These are phyloP conservation scores for Guadua angustifolia DNA, from an alignment of 176 grass and related monocot genomes.

Conservation along the genomic window DNA sequence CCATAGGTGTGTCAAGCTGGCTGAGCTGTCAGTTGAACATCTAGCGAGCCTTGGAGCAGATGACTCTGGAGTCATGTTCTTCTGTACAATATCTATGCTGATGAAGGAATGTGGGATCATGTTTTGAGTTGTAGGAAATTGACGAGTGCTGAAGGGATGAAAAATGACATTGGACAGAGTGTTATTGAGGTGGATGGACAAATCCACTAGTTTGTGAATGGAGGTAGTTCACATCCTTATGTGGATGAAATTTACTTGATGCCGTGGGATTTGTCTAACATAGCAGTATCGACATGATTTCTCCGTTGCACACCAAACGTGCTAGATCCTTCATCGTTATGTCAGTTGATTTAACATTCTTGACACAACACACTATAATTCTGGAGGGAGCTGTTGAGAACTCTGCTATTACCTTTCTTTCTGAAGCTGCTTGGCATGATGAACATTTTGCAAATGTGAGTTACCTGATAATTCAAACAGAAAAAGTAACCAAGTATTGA, in stretches of 20 bases:
- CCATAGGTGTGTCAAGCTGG: slow-evolving; percentile 58
- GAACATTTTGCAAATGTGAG: slow-evolving; percentile 21
- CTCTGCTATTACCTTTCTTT: background rate
- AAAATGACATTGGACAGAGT: slow-evolving; percentile 63
- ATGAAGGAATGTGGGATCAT: slow-evolving; percentile 71
- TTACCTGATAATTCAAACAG: background rate
- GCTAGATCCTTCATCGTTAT: background rate
- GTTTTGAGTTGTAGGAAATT: slow-evolving; percentile 59
- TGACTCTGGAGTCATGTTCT: slow-evolving; percentile 68
- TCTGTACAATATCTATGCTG: slow-evolving; percentile 76
- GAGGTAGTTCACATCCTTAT: slow-evolving; percentile 49
- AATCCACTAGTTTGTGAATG: slow-evolving; percentile 71
- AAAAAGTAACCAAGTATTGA: background rate
- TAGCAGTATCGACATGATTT: slow-evolving; percentile 36
- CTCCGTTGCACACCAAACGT: slow-evolving; percentile 9
- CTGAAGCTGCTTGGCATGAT: background rate
- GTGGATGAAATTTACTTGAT: slow-evolving; percentile 53
- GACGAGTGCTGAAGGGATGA: slow-evolving; percentile 61
- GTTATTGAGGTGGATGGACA: slow-evolving; percentile 64
- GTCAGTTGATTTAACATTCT: slow-evolving; percentile 25
- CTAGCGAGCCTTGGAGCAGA: slow-evolving; percentile 63
- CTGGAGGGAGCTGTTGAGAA: slow-evolving; percentile 1
- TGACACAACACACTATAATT: background rate
- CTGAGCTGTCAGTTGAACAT: slow-evolving; percentile 60
- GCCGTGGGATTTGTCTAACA: slow-evolving; percentile 52